Evolutionary conservation across 2,329 filamentous ascomycete genomes (phyloP).

Genomic region (Beauveria australis): DNA sequence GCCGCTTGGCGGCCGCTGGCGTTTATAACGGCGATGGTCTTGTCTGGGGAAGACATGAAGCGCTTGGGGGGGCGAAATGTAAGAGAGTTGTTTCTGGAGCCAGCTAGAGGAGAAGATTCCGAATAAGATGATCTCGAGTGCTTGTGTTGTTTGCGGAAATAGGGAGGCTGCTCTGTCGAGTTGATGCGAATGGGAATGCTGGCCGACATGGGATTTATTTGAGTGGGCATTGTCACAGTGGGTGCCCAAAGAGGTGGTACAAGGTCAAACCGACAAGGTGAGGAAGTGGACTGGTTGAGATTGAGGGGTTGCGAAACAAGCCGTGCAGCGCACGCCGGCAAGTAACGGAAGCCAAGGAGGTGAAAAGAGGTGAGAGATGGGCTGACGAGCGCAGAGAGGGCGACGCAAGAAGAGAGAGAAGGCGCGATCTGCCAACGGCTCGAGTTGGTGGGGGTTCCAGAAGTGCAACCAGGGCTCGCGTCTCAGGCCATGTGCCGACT

Average conservation of each 20-base stretch:
- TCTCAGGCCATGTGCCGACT: slow-evolving; percentile 10
- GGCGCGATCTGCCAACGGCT: background rate
- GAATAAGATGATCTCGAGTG: slow-evolving; percentile 56
- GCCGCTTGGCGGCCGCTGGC: slow-evolving; percentile 92
- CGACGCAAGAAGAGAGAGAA: background rate
- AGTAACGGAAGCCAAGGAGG: background rate
- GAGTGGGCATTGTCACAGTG: slow-evolving; percentile 27
- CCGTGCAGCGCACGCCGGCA: background rate
- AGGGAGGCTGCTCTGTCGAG: slow-evolving; percentile 25
- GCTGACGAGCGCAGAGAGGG: background rate
- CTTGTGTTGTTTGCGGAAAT: slow-evolving; percentile 42
- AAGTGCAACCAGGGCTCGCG: slow-evolving; percentile 10
- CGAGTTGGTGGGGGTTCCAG: slow-evolving; percentile 2
- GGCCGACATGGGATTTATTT: slow-evolving; percentile 30
- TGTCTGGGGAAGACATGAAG: slow-evolving; percentile 52
- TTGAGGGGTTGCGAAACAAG: background rate
- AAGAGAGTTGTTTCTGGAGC: slow-evolving; percentile 50
- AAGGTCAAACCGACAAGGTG: background rate
- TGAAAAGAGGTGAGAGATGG: background rate
- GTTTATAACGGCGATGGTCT: slow-evolving; percentile 91
- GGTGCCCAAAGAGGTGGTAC: slow-evolving; percentile 7
- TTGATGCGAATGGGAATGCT: slow-evolving; percentile 30
- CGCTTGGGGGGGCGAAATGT: slow-evolving; percentile 54
- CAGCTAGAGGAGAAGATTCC: slow-evolving; percentile 46
- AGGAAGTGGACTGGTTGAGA: background rate